Evolutionary conservation across 768 basidiomycete genomes (phyloP).

Genomic region (Stropharia rugosoannulata): DNA sequence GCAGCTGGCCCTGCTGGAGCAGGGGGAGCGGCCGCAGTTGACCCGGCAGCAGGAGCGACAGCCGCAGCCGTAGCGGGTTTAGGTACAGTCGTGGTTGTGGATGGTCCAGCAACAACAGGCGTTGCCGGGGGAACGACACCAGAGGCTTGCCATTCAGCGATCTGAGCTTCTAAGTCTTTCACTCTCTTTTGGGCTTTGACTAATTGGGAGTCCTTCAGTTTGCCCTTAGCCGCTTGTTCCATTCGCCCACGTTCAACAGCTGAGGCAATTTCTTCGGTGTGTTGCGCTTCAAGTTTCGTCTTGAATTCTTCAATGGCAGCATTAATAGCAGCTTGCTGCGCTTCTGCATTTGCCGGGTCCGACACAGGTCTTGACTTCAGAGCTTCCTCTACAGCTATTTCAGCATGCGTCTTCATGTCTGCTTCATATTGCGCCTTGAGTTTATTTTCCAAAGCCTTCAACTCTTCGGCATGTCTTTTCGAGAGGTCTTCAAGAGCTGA

Average conservation of each 20-base stretch:
- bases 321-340: conserved; percentile 38
- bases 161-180: conserved; percentile 68
- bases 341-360: conserved; percentile 14
- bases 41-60: conserved; percentile 17
- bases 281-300: conserved; percentile 42
- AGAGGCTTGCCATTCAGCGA: conserved; percentile 53
- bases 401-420: conserved; percentile 43
- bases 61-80: conserved; percentile 13
- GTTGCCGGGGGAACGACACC: conserved; percentile 43
- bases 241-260: conserved; percentile 71
- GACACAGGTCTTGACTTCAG: conserved; percentile 29
- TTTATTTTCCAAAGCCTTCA: conserved; percentile 53
- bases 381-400: conserved; percentile 41
- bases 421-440: conserved; percentile 52
- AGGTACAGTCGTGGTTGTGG: no score
- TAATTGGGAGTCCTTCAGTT: conserved; percentile 73
- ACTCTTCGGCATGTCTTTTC: conserved; percentile 59
- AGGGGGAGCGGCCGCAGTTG: conserved; percentile 13
- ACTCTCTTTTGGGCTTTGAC: conserved; percentile 56
- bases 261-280: conserved; percentile 55
- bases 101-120: conserved; percentile 16
- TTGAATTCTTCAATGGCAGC: conserved; percentile 52
- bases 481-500: conserved; percentile 37
- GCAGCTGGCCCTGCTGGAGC: conserved; percentile 8
- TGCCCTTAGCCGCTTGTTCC: conserved; percentile 59